These are phyloP conservation scores for Blastobotrys buckinghamii DNA, from an alignment of 1,139 yeast species.

Conservation along the genomic window DNA sequence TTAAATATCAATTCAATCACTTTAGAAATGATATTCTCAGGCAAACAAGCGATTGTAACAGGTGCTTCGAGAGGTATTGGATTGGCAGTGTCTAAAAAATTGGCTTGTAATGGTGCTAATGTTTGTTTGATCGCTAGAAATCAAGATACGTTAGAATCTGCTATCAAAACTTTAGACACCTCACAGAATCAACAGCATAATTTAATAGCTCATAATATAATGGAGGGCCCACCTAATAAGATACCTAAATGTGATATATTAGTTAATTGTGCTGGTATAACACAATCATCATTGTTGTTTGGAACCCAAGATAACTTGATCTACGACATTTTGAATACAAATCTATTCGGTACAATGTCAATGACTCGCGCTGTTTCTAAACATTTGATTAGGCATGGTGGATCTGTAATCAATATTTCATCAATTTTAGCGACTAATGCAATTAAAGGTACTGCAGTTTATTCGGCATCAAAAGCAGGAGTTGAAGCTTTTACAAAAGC, in stretches of 20 bases:
- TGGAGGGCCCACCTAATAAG: not conserved
- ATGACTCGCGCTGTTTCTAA: constrained; percentile 45
- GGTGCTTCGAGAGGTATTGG: constrained; percentile 92
- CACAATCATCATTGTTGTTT: constrained; percentile 55
- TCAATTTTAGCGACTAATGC: constrained; percentile 56
- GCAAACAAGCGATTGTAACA: constrained; percentile 41
- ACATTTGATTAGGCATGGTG: constrained; percentile 42
- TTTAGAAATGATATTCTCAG: not conserved
- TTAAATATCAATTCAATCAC: too few species aligned
- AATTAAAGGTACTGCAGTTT: constrained; percentile 62
- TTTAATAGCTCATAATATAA: constrained; percentile 48
- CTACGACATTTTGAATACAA: constrained; percentile 47
- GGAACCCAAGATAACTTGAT: constrained; percentile 43
- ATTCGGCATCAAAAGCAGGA: constrained; percentile 81
- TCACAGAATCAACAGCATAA: constrained; percentile 41
- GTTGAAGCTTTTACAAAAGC: constrained; percentile 54
- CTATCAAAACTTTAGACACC: constrained; percentile 36
- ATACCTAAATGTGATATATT: constrained; percentile 38
- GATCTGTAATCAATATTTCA: constrained; percentile 58
- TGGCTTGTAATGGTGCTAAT: constrained; percentile 58
- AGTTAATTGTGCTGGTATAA: constrained; percentile 77
- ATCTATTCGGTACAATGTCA: constrained; percentile 61
- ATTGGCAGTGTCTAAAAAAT: constrained; percentile 48
- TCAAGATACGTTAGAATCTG: constrained; percentile 35
- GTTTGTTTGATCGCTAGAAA: constrained; percentile 59